A percentile compares a stretch with the other conserved stretches of the same genome.
Conservation (phyloP, 257 asterid species). For the Primulina huaijiensis region DNA sequence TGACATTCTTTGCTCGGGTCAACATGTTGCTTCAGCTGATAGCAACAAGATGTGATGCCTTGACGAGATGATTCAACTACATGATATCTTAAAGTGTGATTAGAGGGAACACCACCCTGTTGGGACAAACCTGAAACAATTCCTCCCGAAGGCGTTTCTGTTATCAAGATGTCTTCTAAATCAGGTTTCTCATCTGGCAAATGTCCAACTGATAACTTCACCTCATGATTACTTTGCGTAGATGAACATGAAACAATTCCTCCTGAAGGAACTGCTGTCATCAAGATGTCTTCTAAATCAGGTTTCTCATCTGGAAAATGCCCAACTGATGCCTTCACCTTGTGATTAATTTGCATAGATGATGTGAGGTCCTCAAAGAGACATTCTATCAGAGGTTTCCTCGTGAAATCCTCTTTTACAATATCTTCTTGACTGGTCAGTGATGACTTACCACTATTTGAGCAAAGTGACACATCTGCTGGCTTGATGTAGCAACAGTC, state of each 20-base stretch:
- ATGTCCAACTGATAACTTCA: slow-evolving; percentile 38
- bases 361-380: slow-evolving; percentile 33
- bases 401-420: slow-evolving; percentile 33
- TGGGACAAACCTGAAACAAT: slow-evolving; percentile 36
- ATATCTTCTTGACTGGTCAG: slow-evolving; percentile 45
- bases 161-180: slow-evolving; percentile 33
- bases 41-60: slow-evolving; percentile 55
- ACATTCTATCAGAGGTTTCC: slow-evolving; percentile 31
- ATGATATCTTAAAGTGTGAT: slow-evolving; percentile 38
- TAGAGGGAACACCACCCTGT: slow-evolving; percentile 33
- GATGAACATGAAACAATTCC: slow-evolving; percentile 39
- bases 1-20: slow-evolving; percentile 35
- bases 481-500: slow-evolving; percentile 34
- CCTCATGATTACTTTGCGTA: slow-evolving; percentile 30
- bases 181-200: slow-evolving; percentile 37
- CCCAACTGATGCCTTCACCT: slow-evolving; percentile 35
- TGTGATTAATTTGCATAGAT: slow-evolving; percentile 31
- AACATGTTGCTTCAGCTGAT: slow-evolving; percentile 41
- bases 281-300: slow-evolving; percentile 33
- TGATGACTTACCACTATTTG: slow-evolving; percentile 54
- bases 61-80: slow-evolving; percentile 74
- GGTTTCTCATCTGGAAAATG: slow-evolving; percentile 41
- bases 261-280: slow-evolving; percentile 40
- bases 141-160: slow-evolving; percentile 43
- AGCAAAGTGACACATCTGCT: slow-evolving; percentile 34